These are phyloP conservation scores for Clohesyomyces aquaticus DNA, from an alignment of 495 filamentous ascomycete species.

Conservation along the genomic window DNA sequence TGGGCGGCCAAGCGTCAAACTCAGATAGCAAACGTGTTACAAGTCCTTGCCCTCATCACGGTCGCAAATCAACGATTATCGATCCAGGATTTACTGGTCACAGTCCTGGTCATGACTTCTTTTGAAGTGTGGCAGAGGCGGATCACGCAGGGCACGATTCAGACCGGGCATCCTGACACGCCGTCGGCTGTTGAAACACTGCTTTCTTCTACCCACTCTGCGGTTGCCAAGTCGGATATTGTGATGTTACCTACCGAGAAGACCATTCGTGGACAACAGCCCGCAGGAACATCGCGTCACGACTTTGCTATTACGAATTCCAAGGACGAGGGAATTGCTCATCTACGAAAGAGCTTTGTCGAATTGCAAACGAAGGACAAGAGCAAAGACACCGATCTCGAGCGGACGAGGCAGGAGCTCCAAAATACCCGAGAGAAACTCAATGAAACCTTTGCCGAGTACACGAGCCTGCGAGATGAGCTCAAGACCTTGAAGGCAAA, in stretches of 20 bases:
- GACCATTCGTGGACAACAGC: background rate
- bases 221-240: slow-evolving; percentile 23
- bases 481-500: slow-evolving; percentile 27
- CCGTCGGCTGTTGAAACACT: slow-evolving; percentile 4
- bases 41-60: slow-evolving; percentile 22
- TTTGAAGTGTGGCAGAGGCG: slow-evolving; percentile 24
- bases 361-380: slow-evolving; percentile 16
- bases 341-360: background rate
- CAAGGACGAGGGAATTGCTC: slow-evolving; percentile 16
- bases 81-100: slow-evolving; percentile 22
- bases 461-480: slow-evolving; percentile 22
- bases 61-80: slow-evolving; percentile 17
- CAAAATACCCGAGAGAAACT: slow-evolving; percentile 16
- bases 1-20: slow-evolving; percentile 24
- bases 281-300: background rate
- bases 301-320: background rate
- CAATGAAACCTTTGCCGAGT: slow-evolving; percentile 25
- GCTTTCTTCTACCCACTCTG: slow-evolving; percentile 10
- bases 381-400: slow-evolving; percentile 13
- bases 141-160: background rate
- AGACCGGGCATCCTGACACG: background rate
- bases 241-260: background rate
- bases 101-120: slow-evolving; percentile 23
- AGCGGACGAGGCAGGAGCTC: slow-evolving; percentile 12
- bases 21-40: slow-evolving; percentile 20